These are phyloP conservation scores for Umbellularia californica DNA, from an alignment of 164 flowering plant species.

Conservation along the genomic window DNA sequence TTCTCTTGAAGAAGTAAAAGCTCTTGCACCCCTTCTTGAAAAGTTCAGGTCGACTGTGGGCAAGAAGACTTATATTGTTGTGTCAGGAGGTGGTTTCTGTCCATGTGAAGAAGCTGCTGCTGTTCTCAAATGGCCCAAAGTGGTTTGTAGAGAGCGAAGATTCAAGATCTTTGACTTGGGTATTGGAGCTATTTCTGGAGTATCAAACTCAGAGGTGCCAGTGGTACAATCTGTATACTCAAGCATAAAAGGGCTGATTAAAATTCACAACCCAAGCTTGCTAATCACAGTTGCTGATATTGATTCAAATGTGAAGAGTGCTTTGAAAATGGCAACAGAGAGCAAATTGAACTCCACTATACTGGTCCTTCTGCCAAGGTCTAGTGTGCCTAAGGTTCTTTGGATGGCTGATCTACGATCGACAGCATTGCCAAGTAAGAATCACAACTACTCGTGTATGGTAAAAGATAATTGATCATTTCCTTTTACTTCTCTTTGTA, in stretches of 20 bases:
- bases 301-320: conserved; percentile 67
- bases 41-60: conserved; percentile 80
- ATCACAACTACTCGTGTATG: neutral
- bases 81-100: conserved; percentile 81
- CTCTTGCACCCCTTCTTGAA: conserved; percentile 72
- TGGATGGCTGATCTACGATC: conserved; percentile 96
- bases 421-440: conserved; percentile 91
- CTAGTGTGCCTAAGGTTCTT: conserved; percentile 72
- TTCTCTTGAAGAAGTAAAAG: conserved; percentile 63
- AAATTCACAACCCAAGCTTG: conserved; percentile 84
- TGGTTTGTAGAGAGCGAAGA: conserved; percentile 76
- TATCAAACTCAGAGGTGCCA: conserved; percentile 81
- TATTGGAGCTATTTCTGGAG: conserved; percentile 46
- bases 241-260: conserved; percentile 85
- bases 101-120: conserved; percentile 84
- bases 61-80: conserved; percentile 81
- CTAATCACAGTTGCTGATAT: conserved; percentile 65
- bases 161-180: conserved; percentile 89
- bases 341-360: conserved; percentile 39
- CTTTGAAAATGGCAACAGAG: conserved; percentile 76
- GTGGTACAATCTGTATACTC: conserved; percentile 76
- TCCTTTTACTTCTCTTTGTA: neutral
- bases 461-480: no score
- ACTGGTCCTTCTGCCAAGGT: conserved; percentile 60
- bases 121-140: conserved; percentile 79